Evolutionary conservation across 495 filamentous ascomycete species (phyloP), one percentile per base, ranked within the genome.

Genomic region (Pseudotulostoma volvatum): DNA sequence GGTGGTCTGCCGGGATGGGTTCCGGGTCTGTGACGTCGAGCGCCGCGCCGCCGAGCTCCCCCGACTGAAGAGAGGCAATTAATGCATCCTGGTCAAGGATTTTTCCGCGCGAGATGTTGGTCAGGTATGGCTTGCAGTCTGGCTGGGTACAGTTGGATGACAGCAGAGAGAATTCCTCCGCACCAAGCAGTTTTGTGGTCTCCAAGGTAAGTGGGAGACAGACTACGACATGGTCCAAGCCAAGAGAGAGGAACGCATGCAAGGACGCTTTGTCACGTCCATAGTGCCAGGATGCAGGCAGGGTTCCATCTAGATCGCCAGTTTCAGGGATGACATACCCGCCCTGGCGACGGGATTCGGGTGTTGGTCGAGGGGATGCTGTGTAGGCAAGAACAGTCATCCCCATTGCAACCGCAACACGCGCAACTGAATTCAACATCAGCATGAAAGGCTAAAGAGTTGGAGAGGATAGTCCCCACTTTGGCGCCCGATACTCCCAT

Each of bases 381-480:
- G 84, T 92, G 61, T 82, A 86, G 7, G 84, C 85, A 43, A 85
- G 66, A 13, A 94, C 74, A 18, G 76, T 69, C 76, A 85, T 86
- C 2, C 85, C 85, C 44, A 90, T 53, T 3, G 79, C 79, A 3
- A 69, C 66, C 3, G 70, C 74, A 1, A 90, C 65, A 11, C 77
- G 68, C 15, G 71, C 84, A 36, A 75, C 70, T 62, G 40, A 37
- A 3, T 34, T 33, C 14, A 11, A 38, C 13, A 1, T 13, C 36
- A 23, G 23, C 20, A 21, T 19, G 20, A 2, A 5, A 20, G 3
- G 4, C 17, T 30, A 38, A 44, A 9, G 47, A 42, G 36, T 13
- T 17, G 39, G 17, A 17, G 34, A 34, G 9, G 20, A 14, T 17
- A 33, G 2, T 8, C 44, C 52, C 1, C 52, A 64, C 60, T 61